These are phyloP conservation scores for Diplodia intermedia DNA, from an alignment of 2,329 filamentous ascomycete species.

Conservation along the genomic window DNA sequence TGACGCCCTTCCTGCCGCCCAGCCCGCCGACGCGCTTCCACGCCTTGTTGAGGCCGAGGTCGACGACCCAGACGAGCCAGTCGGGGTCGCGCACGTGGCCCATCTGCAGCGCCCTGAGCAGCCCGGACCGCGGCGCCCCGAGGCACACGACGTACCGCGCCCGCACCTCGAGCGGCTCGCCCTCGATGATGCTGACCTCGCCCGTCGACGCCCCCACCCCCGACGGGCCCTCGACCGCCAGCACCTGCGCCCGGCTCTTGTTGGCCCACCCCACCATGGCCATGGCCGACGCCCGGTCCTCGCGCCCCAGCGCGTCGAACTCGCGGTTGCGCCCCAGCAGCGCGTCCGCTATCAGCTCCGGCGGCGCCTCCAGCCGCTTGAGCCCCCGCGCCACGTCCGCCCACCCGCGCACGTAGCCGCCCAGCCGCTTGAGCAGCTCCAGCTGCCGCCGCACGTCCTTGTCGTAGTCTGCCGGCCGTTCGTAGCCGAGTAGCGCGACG, in stretches of 20 bases:
- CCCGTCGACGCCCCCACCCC: constrained; percentile 77
- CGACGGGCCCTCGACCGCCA: constrained; percentile 90
- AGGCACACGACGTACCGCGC: constrained; percentile 84
- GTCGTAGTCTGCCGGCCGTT: constrained; percentile 80
- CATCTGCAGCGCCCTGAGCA: constrained; percentile 76
- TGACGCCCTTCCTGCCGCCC: constrained; percentile 76
- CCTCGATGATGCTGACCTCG: constrained; percentile 68
- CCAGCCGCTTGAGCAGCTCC: constrained; percentile 82
- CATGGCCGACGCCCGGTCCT: constrained; percentile 83
- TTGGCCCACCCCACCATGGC: constrained; percentile 95
- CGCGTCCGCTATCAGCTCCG: constrained; percentile 87
- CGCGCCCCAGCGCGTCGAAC: constrained; percentile 85
- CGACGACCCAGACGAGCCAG: constrained; percentile 84
- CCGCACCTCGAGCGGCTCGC: constrained; percentile 78
- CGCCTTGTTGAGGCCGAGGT: constrained; percentile 84
- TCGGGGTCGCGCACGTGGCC: constrained; percentile 60
- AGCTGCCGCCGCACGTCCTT: constrained; percentile 82
- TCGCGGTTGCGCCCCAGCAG: constrained; percentile 84
- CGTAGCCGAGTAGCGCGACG: constrained; percentile 82
- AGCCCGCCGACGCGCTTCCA: constrained; percentile 86
- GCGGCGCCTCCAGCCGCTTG: constrained; percentile 65
- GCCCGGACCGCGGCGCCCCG: constrained; percentile 83
- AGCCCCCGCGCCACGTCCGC: constrained; percentile 61
- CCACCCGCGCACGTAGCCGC: constrained; percentile 73
- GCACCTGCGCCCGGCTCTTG: constrained; percentile 78